These are phyloP conservation scores for Ustilago trichophora DNA, from an alignment of 1,284 basidiomycete genomes.

Conservation along the genomic window DNA sequence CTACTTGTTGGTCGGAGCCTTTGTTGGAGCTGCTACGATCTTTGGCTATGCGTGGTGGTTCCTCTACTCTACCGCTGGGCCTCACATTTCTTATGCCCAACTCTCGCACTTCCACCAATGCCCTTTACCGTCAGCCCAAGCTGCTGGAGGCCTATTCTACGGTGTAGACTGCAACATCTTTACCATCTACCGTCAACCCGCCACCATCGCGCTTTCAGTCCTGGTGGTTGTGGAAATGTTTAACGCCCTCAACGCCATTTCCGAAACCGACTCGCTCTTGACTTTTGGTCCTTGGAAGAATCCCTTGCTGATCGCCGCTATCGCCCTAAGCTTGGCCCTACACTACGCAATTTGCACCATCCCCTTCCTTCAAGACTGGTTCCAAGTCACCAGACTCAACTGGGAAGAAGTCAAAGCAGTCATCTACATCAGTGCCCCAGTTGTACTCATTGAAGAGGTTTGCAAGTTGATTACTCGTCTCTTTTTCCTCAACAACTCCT, in stretches of 20 bases:
- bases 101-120: slow-evolving; percentile 78
- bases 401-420: slow-evolving; percentile 96
- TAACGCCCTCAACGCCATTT: slow-evolving; percentile 97
- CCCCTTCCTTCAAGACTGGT: slow-evolving; percentile 68
- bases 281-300: slow-evolving; percentile 92
- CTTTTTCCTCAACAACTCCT: neutral
- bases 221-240: slow-evolving; percentile 97
- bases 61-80: slow-evolving; percentile 85
- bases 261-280: slow-evolving; percentile 94
- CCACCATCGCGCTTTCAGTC: slow-evolving; percentile 94
- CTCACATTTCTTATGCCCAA: slow-evolving; percentile 91
- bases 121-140: slow-evolving; percentile 61
- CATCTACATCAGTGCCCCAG: slow-evolving; percentile 84
- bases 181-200: slow-evolving; percentile 79
- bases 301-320: slow-evolving; percentile 75
- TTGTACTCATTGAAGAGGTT: slow-evolving; percentile 85
- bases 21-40: slow-evolving; percentile 94
- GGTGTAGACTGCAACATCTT: slow-evolving; percentile 95
- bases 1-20: slow-evolving; percentile 89
- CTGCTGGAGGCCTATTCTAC: slow-evolving; percentile 73
- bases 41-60: slow-evolving; percentile 99
- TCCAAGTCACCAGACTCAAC: slow-evolving; percentile 90
- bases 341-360: slow-evolving; percentile 91
- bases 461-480: slow-evolving; percentile 34
- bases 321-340: slow-evolving; percentile 85